A percentile compares a stretch with the other conserved stretches of the same genome.
phyloP scores from a whole-genome alignment of 2,329 filamentous ascomycete species.

The Rosellinia necatrix region DNA sequence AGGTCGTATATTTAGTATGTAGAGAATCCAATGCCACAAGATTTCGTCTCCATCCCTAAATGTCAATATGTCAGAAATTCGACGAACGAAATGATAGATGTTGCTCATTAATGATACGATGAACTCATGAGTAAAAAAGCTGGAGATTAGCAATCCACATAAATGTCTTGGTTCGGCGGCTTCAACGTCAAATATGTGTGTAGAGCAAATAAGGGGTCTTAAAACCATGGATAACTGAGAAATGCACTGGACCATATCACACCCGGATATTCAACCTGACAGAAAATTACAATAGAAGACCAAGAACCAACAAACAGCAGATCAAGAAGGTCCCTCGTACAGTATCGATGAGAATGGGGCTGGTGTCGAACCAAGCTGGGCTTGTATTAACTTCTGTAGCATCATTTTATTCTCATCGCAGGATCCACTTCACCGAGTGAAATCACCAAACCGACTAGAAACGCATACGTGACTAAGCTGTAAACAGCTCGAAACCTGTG shows the following conservation, averaged over 20 bases:
- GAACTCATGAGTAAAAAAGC: too few species aligned
- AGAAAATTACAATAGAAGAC: not conserved
- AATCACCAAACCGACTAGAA: conserved; percentile 15
- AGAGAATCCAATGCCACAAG: too few species aligned
- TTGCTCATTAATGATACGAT: not conserved
- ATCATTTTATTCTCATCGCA: conserved; percentile 22
- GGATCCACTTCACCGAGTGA: conserved; percentile 19
- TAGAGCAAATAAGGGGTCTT: not conserved
- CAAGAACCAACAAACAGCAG: not conserved
- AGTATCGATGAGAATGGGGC: conserved; percentile 6
- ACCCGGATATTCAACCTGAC: not conserved
- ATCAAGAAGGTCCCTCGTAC: conserved; percentile 8
- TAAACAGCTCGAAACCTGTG: conserved; percentile 14
- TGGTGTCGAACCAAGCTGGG: conserved; percentile 21
- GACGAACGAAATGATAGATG: too few species aligned
- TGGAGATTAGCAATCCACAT: too few species aligned
- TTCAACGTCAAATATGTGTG: too few species aligned
- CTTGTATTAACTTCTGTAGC: conserved; percentile 25
- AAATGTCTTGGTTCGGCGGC: too few species aligned
- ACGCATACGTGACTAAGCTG: conserved; percentile 15
- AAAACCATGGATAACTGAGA: not conserved
- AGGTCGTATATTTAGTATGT: too few species aligned
- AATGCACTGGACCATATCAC: not conserved
- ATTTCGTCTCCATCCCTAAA: too few species aligned
- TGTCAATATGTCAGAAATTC: too few species aligned